Base-by-base conservation (phyloP, 257 asterid genomes). In the Avicennia marina region DNA sequence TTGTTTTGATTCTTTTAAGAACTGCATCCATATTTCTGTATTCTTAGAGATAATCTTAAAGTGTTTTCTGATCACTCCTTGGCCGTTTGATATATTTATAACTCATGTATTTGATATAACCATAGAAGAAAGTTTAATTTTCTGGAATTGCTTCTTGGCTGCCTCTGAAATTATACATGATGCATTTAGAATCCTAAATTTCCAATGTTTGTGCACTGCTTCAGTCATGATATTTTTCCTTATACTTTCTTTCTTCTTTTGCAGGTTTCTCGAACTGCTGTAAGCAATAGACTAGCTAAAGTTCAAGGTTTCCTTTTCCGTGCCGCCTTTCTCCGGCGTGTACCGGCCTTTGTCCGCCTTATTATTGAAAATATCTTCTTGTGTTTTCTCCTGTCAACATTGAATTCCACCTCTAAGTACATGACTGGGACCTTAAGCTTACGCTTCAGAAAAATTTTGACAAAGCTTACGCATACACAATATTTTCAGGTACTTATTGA, bases 261-360 rank as follows among this genome's bases (percentile, higher is more conserved):
- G 69, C 87, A 93, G 99, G 95, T 89, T 34, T 75, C 77, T 65
- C 88, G 97, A 65, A 78, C 97, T 65, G 84, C 89, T 66, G 86
- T 86, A 50, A 93, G 99, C 86, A 93, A 89, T 75, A 82, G 99
- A 84, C 71, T 93, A 57, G 99, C 99, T 57, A 89, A 88, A 80
- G 99, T 93, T 45, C 99, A 93, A 75, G 99, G 99, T 31, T 86
- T 89, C 79, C 91, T 93, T 68, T 93, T 93, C 73, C 99, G 99
- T 63, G 65, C 96, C 53, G 99, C 95, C 44, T 93, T 93, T 74
- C 97, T 93, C 56, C 94, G 97, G 32, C 99, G 99, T 19, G 94
- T 89, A 54, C 99, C 96, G 2, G 70, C 77, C 38, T 93, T 93
- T 81, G 51, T 86, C 58, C 96, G 94, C 36, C 96, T 93, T 74